Conservation (phyloP, 2,329 filamentous ascomycete species). For the Fusarium sp. region DNA sequence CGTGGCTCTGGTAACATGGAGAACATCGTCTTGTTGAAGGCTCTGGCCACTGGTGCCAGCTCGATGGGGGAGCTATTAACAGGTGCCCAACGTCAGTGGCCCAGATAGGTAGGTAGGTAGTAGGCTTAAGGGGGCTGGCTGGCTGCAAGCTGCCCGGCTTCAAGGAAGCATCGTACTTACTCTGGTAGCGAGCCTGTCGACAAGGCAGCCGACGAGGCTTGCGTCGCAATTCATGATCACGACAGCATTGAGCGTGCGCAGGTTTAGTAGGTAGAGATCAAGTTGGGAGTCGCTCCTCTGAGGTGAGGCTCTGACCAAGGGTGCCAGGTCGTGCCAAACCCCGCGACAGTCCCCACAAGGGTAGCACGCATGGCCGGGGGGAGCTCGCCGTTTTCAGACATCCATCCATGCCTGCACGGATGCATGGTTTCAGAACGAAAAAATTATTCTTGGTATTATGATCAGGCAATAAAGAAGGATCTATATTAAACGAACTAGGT, state of each 20-base stretch:
- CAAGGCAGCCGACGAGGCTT: constrained; percentile 71
- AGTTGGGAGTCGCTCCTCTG: constrained; percentile 19
- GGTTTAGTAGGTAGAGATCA: constrained; percentile 25
- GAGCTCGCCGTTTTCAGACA: constrained; percentile 25
- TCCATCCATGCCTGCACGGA: constrained; percentile 5
- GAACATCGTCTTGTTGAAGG: constrained; percentile 71
- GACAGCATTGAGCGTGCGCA: constrained; percentile 42
- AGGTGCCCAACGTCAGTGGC: constrained; percentile 55
- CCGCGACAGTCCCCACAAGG: constrained; percentile 42
- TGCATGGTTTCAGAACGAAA: not conserved
- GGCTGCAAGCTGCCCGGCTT: not conserved
- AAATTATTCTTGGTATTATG: no score
- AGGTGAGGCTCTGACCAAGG: constrained; percentile 22
- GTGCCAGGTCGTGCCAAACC: constrained; percentile 35
- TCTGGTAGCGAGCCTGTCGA: constrained; percentile 73
- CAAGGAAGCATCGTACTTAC: constrained; percentile 55
- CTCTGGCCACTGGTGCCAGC: constrained; percentile 70
- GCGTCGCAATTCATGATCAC: constrained; percentile 69
- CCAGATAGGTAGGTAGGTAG: not conserved
- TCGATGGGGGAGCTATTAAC: constrained; percentile 72
- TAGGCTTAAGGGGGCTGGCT: not conserved
- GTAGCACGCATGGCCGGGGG: constrained; percentile 27
- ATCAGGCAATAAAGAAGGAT: not conserved
- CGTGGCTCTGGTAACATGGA: constrained; percentile 71
- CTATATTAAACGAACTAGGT: not conserved